Percentiles rank a stretch among this genome's conserved stretches.
Evolutionary conservation across 2,329 filamentous ascomycete genomes (phyloP).

Genomic region (Neofusicoccum umdonicola): DNA sequence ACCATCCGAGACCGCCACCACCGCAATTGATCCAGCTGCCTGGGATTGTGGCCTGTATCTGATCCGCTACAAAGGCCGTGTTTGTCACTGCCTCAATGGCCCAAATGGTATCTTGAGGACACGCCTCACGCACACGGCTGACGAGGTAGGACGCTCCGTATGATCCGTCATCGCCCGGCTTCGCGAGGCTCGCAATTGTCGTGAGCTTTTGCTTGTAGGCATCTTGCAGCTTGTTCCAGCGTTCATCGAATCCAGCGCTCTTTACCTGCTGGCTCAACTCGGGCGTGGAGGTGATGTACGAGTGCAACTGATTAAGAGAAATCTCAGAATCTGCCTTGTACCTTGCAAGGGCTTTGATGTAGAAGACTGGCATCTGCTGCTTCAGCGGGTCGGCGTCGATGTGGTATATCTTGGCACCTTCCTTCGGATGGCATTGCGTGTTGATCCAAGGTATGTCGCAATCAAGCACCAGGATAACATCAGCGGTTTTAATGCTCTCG

Average conservation of each 20-base stretch:
- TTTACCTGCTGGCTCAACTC: constrained; percentile 42
- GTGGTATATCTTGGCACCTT: constrained; percentile 60
- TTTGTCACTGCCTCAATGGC: constrained; percentile 77
- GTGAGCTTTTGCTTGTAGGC: constrained; percentile 60
- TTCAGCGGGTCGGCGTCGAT: constrained; percentile 68
- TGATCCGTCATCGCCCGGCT: constrained; percentile 60
- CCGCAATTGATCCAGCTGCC: constrained; percentile 80
- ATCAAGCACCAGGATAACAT: constrained; percentile 81
- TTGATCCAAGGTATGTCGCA: constrained; percentile 93
- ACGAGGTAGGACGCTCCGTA: constrained; percentile 61
- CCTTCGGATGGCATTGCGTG: constrained; percentile 64
- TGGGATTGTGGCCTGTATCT: constrained; percentile 65
- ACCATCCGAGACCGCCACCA: constrained; percentile 78
- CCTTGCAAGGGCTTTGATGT: constrained; percentile 53
- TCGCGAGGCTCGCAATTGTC: constrained; percentile 56
- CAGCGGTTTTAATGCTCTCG: constrained; percentile 69
- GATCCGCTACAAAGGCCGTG: constrained; percentile 65
- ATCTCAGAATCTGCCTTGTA: constrained; percentile 53
- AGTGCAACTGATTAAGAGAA: constrained; percentile 67
- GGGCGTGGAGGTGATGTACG: constrained; percentile 54
- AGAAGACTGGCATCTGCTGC: constrained; percentile 59
- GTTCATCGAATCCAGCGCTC: constrained; percentile 41
- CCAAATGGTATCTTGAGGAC: constrained; percentile 68
- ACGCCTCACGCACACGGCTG: constrained; percentile 54
- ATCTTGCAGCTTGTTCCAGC: constrained; percentile 56